These are phyloP conservation scores for Chaetomidium leptoderma DNA, from an alignment of 495 filamentous ascomycete species.

Conservation along the genomic window DNA sequence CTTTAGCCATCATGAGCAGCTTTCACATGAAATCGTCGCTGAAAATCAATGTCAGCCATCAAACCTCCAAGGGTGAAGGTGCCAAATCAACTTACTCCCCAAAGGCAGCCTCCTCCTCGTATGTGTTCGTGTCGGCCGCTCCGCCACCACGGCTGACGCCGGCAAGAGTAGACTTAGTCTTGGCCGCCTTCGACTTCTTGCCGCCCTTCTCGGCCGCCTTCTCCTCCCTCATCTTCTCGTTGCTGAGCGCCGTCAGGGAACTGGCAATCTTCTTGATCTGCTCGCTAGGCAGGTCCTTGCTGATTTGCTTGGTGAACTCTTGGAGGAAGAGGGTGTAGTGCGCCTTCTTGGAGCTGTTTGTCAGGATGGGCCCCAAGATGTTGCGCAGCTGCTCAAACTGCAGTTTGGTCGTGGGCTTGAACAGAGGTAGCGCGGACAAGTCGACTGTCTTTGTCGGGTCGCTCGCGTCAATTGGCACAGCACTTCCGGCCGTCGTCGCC, in stretches of 20 bases:
- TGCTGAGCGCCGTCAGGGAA: conserved; percentile 75
- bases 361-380: conserved; percentile 69
- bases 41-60: conserved; percentile 19
- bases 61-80: background rate
- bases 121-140: conserved; percentile 63
- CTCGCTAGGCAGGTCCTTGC: conserved; percentile 80
- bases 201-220: conserved; percentile 88
- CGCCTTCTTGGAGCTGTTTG: conserved; percentile 73
- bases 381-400: conserved; percentile 75
- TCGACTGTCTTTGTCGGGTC: conserved; percentile 79
- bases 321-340: conserved; percentile 86
- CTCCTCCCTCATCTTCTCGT: conserved; percentile 99
- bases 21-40: conserved; percentile 54
- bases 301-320: conserved; percentile 82
- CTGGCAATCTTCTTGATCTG: conserved; percentile 95
- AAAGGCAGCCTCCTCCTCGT: conserved; percentile 61
- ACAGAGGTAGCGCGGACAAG: conserved; percentile 70
- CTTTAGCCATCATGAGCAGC: background rate
- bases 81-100: conserved; percentile 62
- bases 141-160: conserved; percentile 57
- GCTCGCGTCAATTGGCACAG: conserved; percentile 60
- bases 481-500: conserved; percentile 51
- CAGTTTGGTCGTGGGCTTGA: conserved; percentile 82
- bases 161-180: conserved; percentile 83
- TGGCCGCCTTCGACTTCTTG: conserved; percentile 93